These are phyloP conservation scores for Kwoniella sp. DNA, from an alignment of 768 basidiomycete genomes.

Conservation along the genomic window DNA sequence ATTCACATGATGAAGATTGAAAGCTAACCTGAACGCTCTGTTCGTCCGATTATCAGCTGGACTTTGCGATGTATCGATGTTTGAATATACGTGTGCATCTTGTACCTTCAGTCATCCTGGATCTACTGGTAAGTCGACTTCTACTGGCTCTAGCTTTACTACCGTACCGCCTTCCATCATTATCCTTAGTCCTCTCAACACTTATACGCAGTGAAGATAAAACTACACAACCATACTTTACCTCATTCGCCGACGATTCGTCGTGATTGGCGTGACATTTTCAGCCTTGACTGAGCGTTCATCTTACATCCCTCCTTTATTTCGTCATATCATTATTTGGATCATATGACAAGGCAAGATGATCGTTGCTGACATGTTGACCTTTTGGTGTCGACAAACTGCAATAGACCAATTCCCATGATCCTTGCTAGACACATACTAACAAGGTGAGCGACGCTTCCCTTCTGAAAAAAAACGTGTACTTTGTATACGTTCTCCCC, in stretches of 20 bases:
- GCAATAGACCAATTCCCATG: background rate
- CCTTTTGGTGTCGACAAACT: background rate
- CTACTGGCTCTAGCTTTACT: background rate
- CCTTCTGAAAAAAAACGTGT: too few species aligned
- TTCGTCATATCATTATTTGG: background rate
- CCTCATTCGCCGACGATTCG: conserved; percentile 44
- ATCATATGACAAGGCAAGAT: background rate
- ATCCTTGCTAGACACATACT: background rate
- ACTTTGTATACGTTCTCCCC: background rate
- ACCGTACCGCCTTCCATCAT: background rate
- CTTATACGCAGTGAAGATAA: conserved; percentile 48
- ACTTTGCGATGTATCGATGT: too few species aligned
- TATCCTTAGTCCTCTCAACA: background rate
- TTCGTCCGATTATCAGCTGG: too few species aligned
- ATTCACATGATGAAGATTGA: background rate
- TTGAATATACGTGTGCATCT: too few species aligned
- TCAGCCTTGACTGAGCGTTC: conserved; percentile 55
- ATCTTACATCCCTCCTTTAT: conserved; percentile 1
- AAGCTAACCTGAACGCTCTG: background rate
- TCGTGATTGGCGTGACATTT: conserved; percentile 50
- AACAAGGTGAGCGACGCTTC: background rate
- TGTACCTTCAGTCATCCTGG: too few species aligned
- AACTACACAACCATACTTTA: conserved; percentile 51
- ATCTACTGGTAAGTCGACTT: conserved; percentile 21
- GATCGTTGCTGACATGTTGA: background rate